phyloP scores from a whole-genome alignment of 345 rosid genomes.

The Melaleuca alternifolia region DNA sequence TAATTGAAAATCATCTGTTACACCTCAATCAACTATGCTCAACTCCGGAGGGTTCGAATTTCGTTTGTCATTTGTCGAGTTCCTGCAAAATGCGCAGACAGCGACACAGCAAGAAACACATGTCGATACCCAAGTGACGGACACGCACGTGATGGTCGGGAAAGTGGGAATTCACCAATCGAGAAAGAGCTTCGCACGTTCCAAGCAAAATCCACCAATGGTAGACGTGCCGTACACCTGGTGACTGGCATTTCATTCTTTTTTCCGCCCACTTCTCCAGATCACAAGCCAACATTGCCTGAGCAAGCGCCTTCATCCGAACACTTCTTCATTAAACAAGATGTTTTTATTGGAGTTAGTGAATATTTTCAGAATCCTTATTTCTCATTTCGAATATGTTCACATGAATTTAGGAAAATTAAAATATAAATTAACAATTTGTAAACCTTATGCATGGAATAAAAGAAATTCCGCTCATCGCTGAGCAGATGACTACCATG shows the following conservation, averaged over 20 bases:
- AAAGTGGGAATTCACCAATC: background rate
- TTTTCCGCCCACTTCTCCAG: background rate
- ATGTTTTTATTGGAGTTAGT: too few relatives aligned
- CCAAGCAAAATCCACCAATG: background rate
- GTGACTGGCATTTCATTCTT: background rate
- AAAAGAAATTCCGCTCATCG: too few relatives aligned
- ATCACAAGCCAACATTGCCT: background rate
- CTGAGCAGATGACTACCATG: too few relatives aligned
- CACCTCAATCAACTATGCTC: background rate
- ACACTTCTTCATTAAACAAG: background rate
- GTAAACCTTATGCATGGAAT: too few relatives aligned
- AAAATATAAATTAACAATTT: too few relatives aligned
- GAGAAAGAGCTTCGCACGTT: background rate
- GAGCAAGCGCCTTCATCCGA: background rate
- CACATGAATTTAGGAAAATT: too few relatives aligned
- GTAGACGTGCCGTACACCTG: background rate
- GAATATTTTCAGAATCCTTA: too few relatives aligned
- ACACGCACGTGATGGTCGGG: background rate
- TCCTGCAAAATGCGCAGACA: background rate
- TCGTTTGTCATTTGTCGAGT: background rate
- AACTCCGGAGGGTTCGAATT: background rate
- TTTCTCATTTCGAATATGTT: too few relatives aligned
- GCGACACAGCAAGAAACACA: background rate
- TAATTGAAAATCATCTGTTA: background rate
- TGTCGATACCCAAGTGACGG: background rate